A percentile compares a stretch with the other conserved stretches of the same genome.
These are phyloP conservation scores for Pseudocercospora fijiensis DNA, from an alignment of 2,329 filamentous ascomycete species.

Conservation along the genomic window DNA sequence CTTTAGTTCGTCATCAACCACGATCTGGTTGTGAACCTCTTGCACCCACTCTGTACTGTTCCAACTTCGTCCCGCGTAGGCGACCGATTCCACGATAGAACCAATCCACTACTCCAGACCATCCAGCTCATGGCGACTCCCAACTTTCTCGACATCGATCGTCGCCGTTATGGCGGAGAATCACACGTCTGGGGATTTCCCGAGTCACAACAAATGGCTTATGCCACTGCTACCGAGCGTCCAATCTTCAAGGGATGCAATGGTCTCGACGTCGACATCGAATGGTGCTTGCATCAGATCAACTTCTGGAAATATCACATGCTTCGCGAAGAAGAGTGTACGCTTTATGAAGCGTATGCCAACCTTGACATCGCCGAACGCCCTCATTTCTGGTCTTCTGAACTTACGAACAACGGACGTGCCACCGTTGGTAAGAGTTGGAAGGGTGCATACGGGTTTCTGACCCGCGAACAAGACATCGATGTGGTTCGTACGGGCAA, in stretches of 20 bases:
- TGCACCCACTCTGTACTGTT: background rate
- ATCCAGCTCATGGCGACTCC: constrained; percentile 38
- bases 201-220: constrained; percentile 48
- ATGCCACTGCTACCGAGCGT: constrained; percentile 36
- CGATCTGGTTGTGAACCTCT: constrained; percentile 13
- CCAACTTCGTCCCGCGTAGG: background rate
- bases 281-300: constrained; percentile 49
- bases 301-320: constrained; percentile 58
- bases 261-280: constrained; percentile 44
- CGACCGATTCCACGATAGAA: background rate
- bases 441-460: constrained; percentile 53
- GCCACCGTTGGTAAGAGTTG: constrained; percentile 45
- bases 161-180: background rate
- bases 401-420: constrained; percentile 27
- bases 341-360: constrained; percentile 41
- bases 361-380: constrained; percentile 40
- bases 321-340: constrained; percentile 39
- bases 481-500: constrained; percentile 27
- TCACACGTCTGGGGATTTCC: constrained; percentile 39
- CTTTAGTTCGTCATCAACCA: constrained; percentile 8
- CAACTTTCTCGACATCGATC: constrained; percentile 25
- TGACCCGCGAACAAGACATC: constrained; percentile 36
- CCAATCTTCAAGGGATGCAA: constrained; percentile 46
- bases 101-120: constrained; percentile 26
- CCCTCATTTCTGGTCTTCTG: constrained; percentile 40